These are phyloP conservation scores for Fusarium sororula DNA, from an alignment of 2,329 filamentous ascomycete species.

Conservation along the genomic window DNA sequence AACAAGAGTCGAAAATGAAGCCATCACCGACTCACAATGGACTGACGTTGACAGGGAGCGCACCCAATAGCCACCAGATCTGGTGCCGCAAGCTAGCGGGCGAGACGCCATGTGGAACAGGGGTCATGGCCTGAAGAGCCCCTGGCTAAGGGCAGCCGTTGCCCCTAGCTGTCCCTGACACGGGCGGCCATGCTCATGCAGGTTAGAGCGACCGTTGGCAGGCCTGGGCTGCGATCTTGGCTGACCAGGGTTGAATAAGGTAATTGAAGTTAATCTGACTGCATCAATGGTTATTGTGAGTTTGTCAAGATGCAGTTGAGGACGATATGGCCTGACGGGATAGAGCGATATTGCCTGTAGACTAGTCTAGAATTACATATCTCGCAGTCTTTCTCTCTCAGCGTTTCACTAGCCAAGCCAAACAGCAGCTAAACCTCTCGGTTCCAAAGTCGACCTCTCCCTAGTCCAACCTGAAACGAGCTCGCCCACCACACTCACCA, in stretches of 20 bases:
- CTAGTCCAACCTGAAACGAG: conserved; percentile 41
- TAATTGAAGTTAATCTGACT: background rate
- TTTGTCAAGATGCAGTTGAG: background rate
- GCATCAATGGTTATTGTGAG: background rate
- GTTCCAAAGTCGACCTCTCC: background rate
- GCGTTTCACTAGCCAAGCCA: background rate
- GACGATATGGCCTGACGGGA: background rate
- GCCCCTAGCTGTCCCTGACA: conserved; percentile 30
- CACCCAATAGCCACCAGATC: conserved; percentile 7
- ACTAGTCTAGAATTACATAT: background rate
- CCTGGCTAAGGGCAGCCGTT: conserved; percentile 31
- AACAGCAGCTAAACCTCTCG: background rate
- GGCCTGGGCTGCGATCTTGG: conserved; percentile 3
- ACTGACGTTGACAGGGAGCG: conserved; percentile 28
- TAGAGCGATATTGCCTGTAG: background rate
- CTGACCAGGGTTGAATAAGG: background rate
- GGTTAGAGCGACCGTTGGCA: conserved; percentile 22
- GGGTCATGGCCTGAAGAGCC: conserved; percentile 23
- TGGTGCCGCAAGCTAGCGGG: conserved; percentile 7
- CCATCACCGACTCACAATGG: conserved; percentile 39
- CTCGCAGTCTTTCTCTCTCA: background rate
- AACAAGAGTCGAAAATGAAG: conserved; percentile 36
- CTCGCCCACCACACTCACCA: conserved; percentile 29
- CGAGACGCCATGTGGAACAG: conserved; percentile 33
- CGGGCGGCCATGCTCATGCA: conserved; percentile 21